A percentile compares a stretch with the other conserved stretches of the same genome.
These are phyloP conservation scores for Exophiala sp. DNA, from an alignment of 2,329 filamentous ascomycete genomes.

Conservation along the genomic window DNA sequence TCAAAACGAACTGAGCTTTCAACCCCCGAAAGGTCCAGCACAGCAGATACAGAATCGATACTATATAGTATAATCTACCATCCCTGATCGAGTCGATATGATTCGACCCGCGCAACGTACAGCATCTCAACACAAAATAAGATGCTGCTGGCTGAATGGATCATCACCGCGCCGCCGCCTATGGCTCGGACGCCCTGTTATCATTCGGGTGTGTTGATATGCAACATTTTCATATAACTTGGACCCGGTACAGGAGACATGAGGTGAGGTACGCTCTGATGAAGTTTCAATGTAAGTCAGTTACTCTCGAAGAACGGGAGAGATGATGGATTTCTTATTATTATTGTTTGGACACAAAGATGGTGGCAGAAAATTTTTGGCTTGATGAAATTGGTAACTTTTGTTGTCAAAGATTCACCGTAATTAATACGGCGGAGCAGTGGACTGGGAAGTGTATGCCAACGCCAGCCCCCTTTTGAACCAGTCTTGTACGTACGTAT, in stretches of 20 bases:
- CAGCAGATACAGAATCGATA: conserved; percentile 26
- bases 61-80: conserved; percentile 16
- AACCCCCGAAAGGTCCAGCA: conserved; percentile 21
- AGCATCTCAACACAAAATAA: conserved; percentile 7
- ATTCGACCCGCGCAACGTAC: background rate
- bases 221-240: background rate
- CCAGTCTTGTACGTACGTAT: too few relatives aligned
- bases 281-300: too few relatives aligned
- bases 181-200: background rate
- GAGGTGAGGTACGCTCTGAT: too few relatives aligned
- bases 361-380: too few relatives aligned
- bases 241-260: too few relatives aligned
- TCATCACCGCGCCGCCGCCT: background rate
- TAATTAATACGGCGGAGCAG: too few relatives aligned
- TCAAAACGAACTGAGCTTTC: conserved; percentile 27
- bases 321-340: too few relatives aligned
- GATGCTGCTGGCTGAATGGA: conserved; percentile 14
- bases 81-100: conserved; percentile 6
- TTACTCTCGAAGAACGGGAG: too few relatives aligned
- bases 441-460: too few relatives aligned
- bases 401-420: too few relatives aligned
- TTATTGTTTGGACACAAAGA: too few relatives aligned
- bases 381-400: too few relatives aligned
- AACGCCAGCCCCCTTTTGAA: background rate
- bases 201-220: background rate